Base-by-base conservation (phyloP, 345 rosid species). In the Iberis pinnata region DNA sequence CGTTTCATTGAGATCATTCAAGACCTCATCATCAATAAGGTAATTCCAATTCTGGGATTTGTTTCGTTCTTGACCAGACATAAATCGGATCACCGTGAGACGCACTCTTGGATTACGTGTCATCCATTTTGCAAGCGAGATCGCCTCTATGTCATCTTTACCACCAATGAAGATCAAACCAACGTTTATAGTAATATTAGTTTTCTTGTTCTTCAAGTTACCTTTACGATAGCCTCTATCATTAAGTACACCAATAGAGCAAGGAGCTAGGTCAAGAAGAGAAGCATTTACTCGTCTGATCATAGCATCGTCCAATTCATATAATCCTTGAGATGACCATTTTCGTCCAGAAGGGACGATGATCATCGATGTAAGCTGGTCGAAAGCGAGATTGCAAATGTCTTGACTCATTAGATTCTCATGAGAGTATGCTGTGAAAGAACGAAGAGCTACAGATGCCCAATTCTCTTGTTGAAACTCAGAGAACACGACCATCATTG, bases 81-180 rank as follows among this genome's bases (percentile, higher is more conserved):
- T 1, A 6, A 79, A 61, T 3, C 63, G 60, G 4, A 64, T 12
- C 12, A 81, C 70, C 1, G 75, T 67, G 10, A 81, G 65, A 16
- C 14, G 17, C 26, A 73, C 59, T 2, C 31, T 14, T 0, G 74
- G 13, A 15, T 78, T 61, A 4, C 42, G 43, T 1, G 75, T 61
- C 80, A 84, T 78, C 22, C 80, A 58, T 44, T 70, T 80, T 3
- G 69, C 81, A 3, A 84, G 35, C 0, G 72, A 45, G 3, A 84
- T 11, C 1, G 79, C 88, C 41, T 81, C 96, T 0, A 75, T 45
- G 19, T 87, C 93, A 32, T 87, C 96, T 12, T 46, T 61, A 0
- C 89, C 89, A 0, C 93, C 93, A 4, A 76, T 50, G 68, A 80
- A 87, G 35, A 87, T 48, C 69, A 81, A 41, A 8, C 68, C 60